Conservation (phyloP, 176 grass and related monocot species). For the Carex cristatella region DNA sequence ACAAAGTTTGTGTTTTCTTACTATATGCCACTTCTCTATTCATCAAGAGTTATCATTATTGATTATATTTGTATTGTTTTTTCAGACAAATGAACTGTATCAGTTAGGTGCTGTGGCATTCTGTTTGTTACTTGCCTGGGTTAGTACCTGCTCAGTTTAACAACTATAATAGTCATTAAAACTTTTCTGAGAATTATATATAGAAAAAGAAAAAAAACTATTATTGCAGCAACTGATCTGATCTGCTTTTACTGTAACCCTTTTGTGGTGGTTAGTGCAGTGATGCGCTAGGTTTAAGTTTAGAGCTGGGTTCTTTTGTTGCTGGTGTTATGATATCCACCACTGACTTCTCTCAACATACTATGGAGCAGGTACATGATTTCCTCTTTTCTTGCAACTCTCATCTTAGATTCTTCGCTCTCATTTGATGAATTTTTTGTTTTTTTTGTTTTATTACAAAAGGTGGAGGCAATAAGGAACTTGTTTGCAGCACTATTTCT, state of each 20-base stretch:
- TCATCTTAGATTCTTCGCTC: not conserved
- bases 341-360: slow-evolving; percentile 97
- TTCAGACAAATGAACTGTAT: slow-evolving; percentile 99
- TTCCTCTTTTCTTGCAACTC: slow-evolving; percentile 8
- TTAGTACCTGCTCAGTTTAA: slow-evolving; percentile 29
- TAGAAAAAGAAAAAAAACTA: not conserved
- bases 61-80: slow-evolving; percentile 22
- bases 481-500: slow-evolving; percentile 99
- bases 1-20: slow-evolving; percentile 14
- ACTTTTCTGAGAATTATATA: not conserved
- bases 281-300: slow-evolving; percentile 91
- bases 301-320: slow-evolving; percentile 98
- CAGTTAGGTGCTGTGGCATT: slow-evolving; percentile 91
- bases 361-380: slow-evolving; percentile 93
- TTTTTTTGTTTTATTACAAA: slow-evolving; percentile 20
- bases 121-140: slow-evolving; percentile 93
- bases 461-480: slow-evolving; percentile 95
- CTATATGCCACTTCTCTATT: not conserved
- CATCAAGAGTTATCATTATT: not conserved
- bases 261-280: slow-evolving; percentile 78
- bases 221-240: slow-evolving; percentile 14
- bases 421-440: not conserved
- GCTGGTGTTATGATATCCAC: slow-evolving; percentile 97
- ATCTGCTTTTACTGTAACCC: slow-evolving; percentile 13
- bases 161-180: too few species aligned